Evolutionary conservation across 805 yeast species (phyloP).

Genomic region (Vanderwaltozyma yarrowii): DNA sequence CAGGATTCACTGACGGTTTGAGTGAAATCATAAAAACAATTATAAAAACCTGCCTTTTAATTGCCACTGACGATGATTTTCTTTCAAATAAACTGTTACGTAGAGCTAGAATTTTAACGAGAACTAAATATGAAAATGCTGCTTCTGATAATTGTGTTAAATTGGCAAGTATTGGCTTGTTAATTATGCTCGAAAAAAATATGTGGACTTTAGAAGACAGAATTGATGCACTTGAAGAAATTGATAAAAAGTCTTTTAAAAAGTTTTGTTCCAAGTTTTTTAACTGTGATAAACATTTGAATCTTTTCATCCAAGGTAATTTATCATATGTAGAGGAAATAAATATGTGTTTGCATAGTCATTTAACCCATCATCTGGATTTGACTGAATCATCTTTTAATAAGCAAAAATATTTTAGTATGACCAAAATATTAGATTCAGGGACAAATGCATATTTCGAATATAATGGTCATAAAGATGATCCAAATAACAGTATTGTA

Average conservation of each 20-base stretch:
- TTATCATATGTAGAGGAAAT: slow-evolving; percentile 19
- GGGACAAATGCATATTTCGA: slow-evolving; percentile 31
- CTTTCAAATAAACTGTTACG: slow-evolving; percentile 31
- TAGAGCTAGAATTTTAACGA: slow-evolving; percentile 37
- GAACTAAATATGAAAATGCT: slow-evolving; percentile 39
- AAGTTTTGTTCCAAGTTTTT: slow-evolving; percentile 22
- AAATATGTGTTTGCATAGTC: slow-evolving; percentile 17
- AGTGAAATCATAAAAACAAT: slow-evolving; percentile 28
- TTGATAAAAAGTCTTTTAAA: slow-evolving; percentile 31
- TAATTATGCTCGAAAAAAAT: slow-evolving; percentile 45
- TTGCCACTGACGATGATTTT: slow-evolving; percentile 10
- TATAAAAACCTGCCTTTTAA: slow-evolving; percentile 22
- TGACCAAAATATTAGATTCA: slow-evolving; percentile 30
- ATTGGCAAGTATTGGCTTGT: slow-evolving; percentile 39
- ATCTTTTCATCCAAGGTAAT: slow-evolving; percentile 46
- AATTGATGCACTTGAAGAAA: slow-evolving; percentile 43
- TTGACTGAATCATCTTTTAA: not conserved
- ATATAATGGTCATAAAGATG: slow-evolving; percentile 31
- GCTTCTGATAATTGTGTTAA: slow-evolving; percentile 36
- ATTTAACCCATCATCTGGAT: slow-evolving; percentile 22
- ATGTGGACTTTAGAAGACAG: slow-evolving; percentile 48
- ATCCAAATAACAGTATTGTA: slow-evolving; percentile 43
- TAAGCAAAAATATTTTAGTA: slow-evolving; percentile 13
- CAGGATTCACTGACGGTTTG: slow-evolving; percentile 42
- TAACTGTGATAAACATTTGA: slow-evolving; percentile 19